Evolutionary conservation across 305 asterid genomes (phyloP).

Genomic region (Fraxinus nigra): DNA sequence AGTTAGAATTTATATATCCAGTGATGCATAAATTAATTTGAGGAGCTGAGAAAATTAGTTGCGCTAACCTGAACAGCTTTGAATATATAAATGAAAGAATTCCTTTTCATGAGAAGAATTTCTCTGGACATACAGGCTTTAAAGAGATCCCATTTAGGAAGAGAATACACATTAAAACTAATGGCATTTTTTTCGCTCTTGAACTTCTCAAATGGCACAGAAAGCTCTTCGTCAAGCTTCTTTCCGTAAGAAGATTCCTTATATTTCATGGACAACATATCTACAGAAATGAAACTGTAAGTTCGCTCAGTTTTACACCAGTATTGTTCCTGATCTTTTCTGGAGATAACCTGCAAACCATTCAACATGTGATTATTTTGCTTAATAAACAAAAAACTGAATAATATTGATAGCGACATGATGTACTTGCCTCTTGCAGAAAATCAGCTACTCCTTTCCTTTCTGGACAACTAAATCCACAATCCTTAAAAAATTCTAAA

Average conservation of each 20-base stretch:
- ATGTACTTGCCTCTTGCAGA: conserved; percentile 53
- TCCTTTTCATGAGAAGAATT: conserved; percentile 58
- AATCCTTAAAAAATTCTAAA: conserved; percentile 30
- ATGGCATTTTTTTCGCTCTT: conserved; percentile 36
- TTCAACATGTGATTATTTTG: neutral
- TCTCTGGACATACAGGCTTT: conserved; percentile 60
- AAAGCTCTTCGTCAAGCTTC: conserved; percentile 36
- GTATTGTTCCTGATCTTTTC: conserved; percentile 67
- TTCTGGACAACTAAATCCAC: conserved; percentile 52
- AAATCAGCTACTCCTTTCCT: conserved; percentile 63
- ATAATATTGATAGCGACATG: neutral
- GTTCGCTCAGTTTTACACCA: conserved; percentile 38
- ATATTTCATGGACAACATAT: conserved; percentile 40
- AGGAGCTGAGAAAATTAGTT: neutral
- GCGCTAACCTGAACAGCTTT: conserved; percentile 51
- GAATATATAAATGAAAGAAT: conserved; percentile 49
- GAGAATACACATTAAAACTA: conserved; percentile 38
- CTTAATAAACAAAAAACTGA: neutral
- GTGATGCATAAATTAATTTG: neutral
- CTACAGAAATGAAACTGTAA: conserved; percentile 40
- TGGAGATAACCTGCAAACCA: conserved; percentile 50
- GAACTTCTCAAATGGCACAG: conserved; percentile 40
- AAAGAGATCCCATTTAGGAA: conserved; percentile 53
- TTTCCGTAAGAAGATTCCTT: conserved; percentile 37
- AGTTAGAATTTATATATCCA: neutral